These are phyloP conservation scores for Pyropia haitanensis DNA, from an alignment of 23 red algal species.

Conservation along the genomic window DNA sequence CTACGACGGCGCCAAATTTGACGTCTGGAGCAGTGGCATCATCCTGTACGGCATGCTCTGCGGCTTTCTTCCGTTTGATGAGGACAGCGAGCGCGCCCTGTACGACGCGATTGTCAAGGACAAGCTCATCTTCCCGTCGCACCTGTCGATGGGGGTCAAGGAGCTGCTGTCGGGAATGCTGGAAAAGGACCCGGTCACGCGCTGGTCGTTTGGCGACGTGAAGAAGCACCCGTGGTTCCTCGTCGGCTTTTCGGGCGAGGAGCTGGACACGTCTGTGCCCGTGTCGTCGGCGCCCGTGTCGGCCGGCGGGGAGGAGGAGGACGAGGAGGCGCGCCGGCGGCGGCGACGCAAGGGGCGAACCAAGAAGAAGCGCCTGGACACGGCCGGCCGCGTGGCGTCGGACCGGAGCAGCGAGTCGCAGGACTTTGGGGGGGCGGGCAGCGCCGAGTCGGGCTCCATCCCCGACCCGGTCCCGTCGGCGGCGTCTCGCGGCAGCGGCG, in stretches of 20 bases:
- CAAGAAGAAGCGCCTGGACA: too few relatives aligned
- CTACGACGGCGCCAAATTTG: constrained; percentile 78
- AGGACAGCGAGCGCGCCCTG: constrained; percentile 64
- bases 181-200: constrained; percentile 44
- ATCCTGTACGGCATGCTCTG: constrained; percentile 79
- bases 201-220: constrained; percentile 42
- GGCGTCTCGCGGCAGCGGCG: too few relatives aligned
- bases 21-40: constrained; percentile 89
- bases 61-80: constrained; percentile 69
- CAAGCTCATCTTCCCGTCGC: constrained; percentile 40
- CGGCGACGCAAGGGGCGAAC: too few relatives aligned
- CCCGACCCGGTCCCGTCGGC: too few relatives aligned
- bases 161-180: constrained; percentile 38
- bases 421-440: too few relatives aligned
- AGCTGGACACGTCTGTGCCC: neutral
- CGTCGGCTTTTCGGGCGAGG: constrained; percentile 44
- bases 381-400: too few relatives aligned
- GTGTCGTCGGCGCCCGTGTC: too few relatives aligned
- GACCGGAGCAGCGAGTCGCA: too few relatives aligned
- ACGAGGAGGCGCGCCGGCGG: too few relatives aligned
- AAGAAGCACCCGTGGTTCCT: constrained; percentile 76
- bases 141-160: constrained; percentile 23
- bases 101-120: constrained; percentile 55
- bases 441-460: too few relatives aligned
- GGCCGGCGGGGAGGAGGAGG: too few relatives aligned